Evolutionary conservation across 2,329 filamentous ascomycete genomes (phyloP).

Genomic region (Passalora sequoiae): DNA sequence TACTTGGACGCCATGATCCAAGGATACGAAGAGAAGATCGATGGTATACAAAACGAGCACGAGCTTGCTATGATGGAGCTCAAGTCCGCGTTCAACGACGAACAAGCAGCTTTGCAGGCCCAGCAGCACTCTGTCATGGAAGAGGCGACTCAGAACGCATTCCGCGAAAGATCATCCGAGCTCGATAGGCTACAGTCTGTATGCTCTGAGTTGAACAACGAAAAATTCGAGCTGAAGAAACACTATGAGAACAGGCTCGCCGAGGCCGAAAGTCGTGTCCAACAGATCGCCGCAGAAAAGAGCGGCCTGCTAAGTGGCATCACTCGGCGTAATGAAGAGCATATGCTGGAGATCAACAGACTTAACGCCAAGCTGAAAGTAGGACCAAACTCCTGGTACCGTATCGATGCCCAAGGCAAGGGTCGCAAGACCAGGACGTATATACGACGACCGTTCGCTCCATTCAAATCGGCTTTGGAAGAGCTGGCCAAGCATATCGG

Average conservation of each 20-base stretch:
- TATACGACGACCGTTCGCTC: neutral
- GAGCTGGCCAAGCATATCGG: slow-evolving; percentile 3
- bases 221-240: too few relatives aligned
- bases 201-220: too few relatives aligned
- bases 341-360: too few relatives aligned
- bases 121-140: too few relatives aligned
- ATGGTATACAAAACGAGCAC: slow-evolving; percentile 2
- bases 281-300: too few relatives aligned
- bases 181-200: too few relatives aligned
- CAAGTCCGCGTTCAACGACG: neutral
- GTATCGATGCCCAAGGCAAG: slow-evolving; percentile 1
- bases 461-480: neutral
- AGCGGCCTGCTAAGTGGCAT: neutral
- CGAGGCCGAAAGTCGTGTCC: too few relatives aligned
- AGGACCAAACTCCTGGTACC: neutral
- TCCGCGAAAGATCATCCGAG: neutral
- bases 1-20: slow-evolving; percentile 5
- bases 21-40: slow-evolving; percentile 11
- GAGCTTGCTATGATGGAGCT: neutral
- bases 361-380: too few relatives aligned
- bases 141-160: neutral
- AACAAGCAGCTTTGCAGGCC: neutral
- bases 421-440: slow-evolving; percentile 2
- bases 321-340: neutral
- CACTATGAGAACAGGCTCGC: too few relatives aligned